These are phyloP conservation scores for Cantharellus cinnabarinus DNA, from an alignment of 768 basidiomycete species.

Conservation along the genomic window DNA sequence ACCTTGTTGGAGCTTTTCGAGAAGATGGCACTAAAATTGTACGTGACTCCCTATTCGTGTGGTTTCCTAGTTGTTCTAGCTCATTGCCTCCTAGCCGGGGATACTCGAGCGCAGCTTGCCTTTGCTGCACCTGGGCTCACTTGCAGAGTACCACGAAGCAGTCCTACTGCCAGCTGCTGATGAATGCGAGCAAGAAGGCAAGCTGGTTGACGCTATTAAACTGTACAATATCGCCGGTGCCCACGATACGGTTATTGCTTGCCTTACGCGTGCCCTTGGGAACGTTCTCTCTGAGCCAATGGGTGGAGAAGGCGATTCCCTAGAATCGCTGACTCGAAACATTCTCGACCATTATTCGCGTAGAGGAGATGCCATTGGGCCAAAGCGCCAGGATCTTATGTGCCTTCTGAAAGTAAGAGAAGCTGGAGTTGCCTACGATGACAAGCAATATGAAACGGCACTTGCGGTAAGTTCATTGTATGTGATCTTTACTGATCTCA, in stretches of 20 bases:
- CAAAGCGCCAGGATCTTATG: slow-evolving; percentile 52
- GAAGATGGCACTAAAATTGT: slow-evolving; percentile 80
- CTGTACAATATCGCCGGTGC: slow-evolving; percentile 89
- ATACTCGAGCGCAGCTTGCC: slow-evolving; percentile 67
- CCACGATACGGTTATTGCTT: slow-evolving; percentile 68
- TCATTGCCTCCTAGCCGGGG: slow-evolving; percentile 37
- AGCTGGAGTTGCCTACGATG: slow-evolving; percentile 55
- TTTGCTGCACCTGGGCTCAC: slow-evolving; percentile 45
- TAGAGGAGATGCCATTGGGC: slow-evolving; percentile 34
- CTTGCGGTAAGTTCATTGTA: slow-evolving; percentile 41
- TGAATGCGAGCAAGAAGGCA: slow-evolving; percentile 61
- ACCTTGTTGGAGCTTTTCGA: slow-evolving; percentile 83
- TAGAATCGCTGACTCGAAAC: slow-evolving; percentile 57
- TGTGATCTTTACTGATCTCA: not conserved
- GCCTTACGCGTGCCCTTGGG: slow-evolving; percentile 73
- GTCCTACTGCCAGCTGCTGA: slow-evolving; percentile 71
- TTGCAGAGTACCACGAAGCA: slow-evolving; percentile 52
- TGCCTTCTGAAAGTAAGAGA: slow-evolving; percentile 61
- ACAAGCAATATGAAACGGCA: slow-evolving; percentile 51
- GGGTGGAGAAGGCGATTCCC: slow-evolving; percentile 33
- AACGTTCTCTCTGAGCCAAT: slow-evolving; percentile 51
- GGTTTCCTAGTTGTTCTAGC: not conserved
- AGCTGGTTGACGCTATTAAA: slow-evolving; percentile 71
- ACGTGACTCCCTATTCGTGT: slow-evolving; percentile 17
- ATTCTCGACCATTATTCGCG: slow-evolving; percentile 68